Evolutionary conservation across 176 grass and related monocot genomes (phyloP), one percentile per base, ranked within the genome.

Genomic region (Oryza glaberrima): DNA sequence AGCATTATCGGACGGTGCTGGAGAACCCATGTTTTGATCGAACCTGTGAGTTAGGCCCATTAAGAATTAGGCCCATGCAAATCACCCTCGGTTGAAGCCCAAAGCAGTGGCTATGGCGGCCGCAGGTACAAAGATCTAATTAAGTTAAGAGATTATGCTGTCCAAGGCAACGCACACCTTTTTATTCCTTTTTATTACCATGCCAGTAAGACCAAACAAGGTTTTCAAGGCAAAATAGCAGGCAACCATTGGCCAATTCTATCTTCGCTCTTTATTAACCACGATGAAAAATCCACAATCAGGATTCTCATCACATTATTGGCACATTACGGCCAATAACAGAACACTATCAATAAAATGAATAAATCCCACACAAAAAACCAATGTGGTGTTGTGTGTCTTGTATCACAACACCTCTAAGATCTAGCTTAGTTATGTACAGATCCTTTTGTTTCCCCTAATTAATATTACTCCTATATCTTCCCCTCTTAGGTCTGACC

Each of bases 381-480:
- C 72, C 63, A 86, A 83, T 82, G 30, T 75, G 79, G 79, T 79
- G 44, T 30, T 51, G 0, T 13, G 60, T 82, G 58, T 1, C 36
- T 28, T 83, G 9, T 69, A 69, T 23, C 43, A 75, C 36, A 52
- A 23, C 58, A 22, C 26, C 64, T 81, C 69, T 82, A 73, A 19
- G 2, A 86, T 88, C 69, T 91, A 90, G 17, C 34, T 56, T 23
- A 73, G 66, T 34, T 90, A 86, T 75, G 32, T 91, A 91, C 86
- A 69, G 19, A 44, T 49, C 20, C 14, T 3, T 0, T 40, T 4
- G 17, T 19, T 65, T 9, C 22, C 23, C 43, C 36, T 40, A 23
- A 23, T 19, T 40, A 23, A 23, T 19, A 52, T 15, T 52, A 17
- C 65, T 71, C 46, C 65, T 82, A 76, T 77, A 7, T 4, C 4